phyloP scores from a whole-genome alignment of 1,284 basidiomycete genomes.

The Sporisorium exsertum region DNA sequence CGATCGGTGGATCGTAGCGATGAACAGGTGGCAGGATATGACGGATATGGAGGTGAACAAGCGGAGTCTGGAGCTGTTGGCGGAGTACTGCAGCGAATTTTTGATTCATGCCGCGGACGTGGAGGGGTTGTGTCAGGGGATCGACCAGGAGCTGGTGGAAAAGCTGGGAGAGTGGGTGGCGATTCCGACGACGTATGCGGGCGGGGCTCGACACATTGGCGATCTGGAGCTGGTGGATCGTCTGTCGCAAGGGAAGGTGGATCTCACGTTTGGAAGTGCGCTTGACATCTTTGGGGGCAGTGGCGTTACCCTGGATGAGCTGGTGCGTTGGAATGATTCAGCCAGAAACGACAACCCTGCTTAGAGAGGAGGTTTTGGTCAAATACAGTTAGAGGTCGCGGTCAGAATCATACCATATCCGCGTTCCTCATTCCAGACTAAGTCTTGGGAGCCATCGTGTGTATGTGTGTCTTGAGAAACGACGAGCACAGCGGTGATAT shows the following conservation, averaged over 20 bases:
- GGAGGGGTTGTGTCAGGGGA: conserved; percentile 95
- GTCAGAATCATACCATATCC: too few relatives aligned
- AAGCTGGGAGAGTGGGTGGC: conserved; percentile 89
- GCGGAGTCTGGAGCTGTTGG: conserved; percentile 37
- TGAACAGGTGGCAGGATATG: conserved; percentile 98
- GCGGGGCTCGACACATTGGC: conserved; percentile 86
- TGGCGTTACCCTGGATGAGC: conserved; percentile 79
- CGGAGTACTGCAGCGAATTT: conserved; percentile 79
- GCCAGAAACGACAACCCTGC: background rate
- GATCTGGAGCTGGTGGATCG: conserved; percentile 86
- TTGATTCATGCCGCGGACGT: conserved; percentile 97
- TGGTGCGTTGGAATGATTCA: conserved; percentile 72
- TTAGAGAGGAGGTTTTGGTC: background rate
- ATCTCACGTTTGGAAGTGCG: conserved; percentile 91
- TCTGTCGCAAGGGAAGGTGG: conserved; percentile 86
- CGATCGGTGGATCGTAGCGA: conserved; percentile 90
- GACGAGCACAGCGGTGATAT: background rate
- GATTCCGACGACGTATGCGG: conserved; percentile 95
- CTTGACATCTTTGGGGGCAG: conserved; percentile 86
- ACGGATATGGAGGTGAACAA: conserved; percentile 89
- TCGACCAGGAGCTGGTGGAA: conserved; percentile 88
- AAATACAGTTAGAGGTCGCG: too few relatives aligned
- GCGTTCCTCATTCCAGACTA: too few relatives aligned
- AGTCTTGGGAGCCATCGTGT: too few relatives aligned
- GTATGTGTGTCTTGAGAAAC: too few relatives aligned